These are phyloP conservation scores for Sugiyamaella xylanicola DNA, from an alignment of 1,139 yeast genomes.

Conservation along the genomic window DNA sequence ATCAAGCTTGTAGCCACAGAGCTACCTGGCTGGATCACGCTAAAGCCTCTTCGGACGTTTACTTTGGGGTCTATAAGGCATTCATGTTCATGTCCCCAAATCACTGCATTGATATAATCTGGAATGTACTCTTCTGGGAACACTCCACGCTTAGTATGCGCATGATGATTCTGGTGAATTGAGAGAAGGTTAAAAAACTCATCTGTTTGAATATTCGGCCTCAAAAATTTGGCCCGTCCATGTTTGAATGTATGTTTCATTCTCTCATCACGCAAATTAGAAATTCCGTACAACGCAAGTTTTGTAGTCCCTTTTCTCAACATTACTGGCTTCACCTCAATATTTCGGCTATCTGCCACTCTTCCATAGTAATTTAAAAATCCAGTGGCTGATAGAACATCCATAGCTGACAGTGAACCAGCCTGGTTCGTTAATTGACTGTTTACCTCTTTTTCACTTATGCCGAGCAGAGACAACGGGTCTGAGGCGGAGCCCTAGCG, in stretches of 20 bases:
- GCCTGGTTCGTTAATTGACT: conserved; percentile 44
- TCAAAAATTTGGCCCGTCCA: conserved; percentile 73
- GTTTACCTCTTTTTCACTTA: not conserved
- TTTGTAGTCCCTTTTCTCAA: conserved; percentile 81
- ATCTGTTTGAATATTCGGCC: conserved; percentile 57
- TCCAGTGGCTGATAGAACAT: conserved; percentile 78
- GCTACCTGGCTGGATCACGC: conserved; percentile 90
- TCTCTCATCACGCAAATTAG: conserved; percentile 87
- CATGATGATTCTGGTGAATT: conserved; percentile 86
- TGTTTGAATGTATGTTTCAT: conserved; percentile 79
- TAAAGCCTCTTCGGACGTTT: conserved; percentile 70
- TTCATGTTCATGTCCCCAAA: conserved; percentile 99
- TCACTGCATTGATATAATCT: conserved; percentile 70
- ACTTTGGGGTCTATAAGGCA: conserved; percentile 72
- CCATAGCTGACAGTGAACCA: conserved; percentile 70
- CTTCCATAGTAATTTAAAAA: conserved; percentile 88
- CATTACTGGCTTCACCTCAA: conserved; percentile 74
- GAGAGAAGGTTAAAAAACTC: conserved; percentile 85
- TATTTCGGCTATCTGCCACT: conserved; percentile 72
- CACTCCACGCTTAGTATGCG: conserved; percentile 78
- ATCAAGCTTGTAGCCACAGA: conserved; percentile 89
- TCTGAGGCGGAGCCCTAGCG: not conserved
- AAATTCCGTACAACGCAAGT: conserved; percentile 84
- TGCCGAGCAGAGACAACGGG: not conserved
- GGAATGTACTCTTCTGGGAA: conserved; percentile 87